Evolutionary conservation across 2,329 filamentous ascomycete genomes (phyloP), one percentile per base, ranked within the genome.

Genomic region (Penicillium aurantiogriseum): DNA sequence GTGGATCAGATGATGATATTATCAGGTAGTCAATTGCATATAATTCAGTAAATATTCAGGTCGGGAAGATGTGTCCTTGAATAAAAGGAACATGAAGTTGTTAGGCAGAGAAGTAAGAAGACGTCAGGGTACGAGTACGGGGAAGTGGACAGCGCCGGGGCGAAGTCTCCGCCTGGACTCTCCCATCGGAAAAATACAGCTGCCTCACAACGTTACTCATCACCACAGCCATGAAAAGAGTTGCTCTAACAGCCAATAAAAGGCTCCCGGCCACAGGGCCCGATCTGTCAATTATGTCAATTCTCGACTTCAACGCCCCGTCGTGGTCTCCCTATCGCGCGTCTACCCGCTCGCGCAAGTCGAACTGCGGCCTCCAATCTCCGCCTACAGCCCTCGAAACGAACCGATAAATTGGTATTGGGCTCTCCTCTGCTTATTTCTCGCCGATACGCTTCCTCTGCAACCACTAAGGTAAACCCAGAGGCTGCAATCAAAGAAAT

Each of bases 211-310:
- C 53, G 29, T 44, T 36, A 56, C 58, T 54, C 56, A 49, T 50
- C 46, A 31, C 27, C 49, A 42, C 60, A 57, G 53, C 57, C 48
- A 77, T 77, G 73, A 77, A 71, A 54, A 65, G 73, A 44, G 65
- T 76, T 56, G 62, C 64, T 15, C 54, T 76, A 33, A 69, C 67
- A 45, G 64, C 67, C 25, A 68, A 67, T 40, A 69, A 57, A 57
- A 49, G 62, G 60, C 42, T 59, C 63, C 21, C 65, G 57, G 38
- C 51, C 62, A 27, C 68, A 68, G 51, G 64, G 66, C 13, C 59
- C 68, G 15, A 62, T 76, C 48, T 77, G 75, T 42, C 74, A 77
- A 63, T 68, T 76, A 39, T 77, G 75, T 56, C 71, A 73, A 58
- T 66, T 69, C 39, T 73, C 73, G 10, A 66, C 64, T 19, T 64